A percentile compares a stretch with the other conserved stretches of the same genome.
Evolutionary conservation across 176 grass and related monocot genomes (phyloP).

Genomic region (Raddia guianensis): DNA sequence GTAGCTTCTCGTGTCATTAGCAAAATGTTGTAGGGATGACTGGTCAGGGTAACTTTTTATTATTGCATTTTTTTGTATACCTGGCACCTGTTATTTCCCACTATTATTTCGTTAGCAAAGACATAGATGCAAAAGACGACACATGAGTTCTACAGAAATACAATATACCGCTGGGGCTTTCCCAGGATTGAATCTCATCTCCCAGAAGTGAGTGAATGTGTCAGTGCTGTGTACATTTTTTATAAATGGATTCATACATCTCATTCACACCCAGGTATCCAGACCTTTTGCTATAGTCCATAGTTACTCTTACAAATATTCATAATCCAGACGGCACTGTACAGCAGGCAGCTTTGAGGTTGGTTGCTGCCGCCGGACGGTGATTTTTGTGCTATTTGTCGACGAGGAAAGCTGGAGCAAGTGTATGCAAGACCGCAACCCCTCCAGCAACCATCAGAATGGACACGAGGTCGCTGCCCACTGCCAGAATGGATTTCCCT

Average conservation of each 20-base stretch:
- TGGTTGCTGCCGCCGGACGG: neutral
- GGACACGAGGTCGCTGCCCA: neutral
- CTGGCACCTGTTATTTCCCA: neutral
- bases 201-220: neutral
- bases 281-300: neutral
- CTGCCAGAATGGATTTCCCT: neutral
- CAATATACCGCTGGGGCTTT: neutral
- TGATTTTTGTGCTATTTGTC: neutral
- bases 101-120: neutral
- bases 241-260: neutral
- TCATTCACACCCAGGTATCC: neutral
- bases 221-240: neutral
- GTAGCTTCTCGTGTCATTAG: constrained; percentile 6
- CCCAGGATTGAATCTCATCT: neutral
- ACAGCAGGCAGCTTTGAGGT: neutral
- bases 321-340: neutral
- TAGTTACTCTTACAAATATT: neutral
- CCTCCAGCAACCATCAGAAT: neutral
- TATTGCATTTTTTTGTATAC: constrained; percentile 10
- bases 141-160: neutral
- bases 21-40: constrained; percentile 8
- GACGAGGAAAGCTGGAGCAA: neutral
- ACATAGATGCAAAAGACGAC: neutral
- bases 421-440: neutral
- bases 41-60: neutral